Evolutionary conservation across 768 basidiomycete species (phyloP).

Genomic region (Kwoniella heveanensis): DNA sequence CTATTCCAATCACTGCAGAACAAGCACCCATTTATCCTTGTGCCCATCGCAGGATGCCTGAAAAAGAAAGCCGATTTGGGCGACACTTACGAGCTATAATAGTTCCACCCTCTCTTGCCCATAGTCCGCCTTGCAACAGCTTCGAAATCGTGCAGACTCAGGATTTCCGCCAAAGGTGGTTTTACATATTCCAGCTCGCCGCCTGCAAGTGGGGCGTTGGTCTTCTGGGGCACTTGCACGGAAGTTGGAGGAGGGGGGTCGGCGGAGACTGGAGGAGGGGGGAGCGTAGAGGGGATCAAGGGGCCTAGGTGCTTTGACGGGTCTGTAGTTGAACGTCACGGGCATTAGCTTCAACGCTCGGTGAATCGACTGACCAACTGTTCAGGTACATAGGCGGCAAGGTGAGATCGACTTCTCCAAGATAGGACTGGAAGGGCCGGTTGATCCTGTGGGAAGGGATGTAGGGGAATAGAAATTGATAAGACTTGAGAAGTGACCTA

Average conservation of each 20-base stretch:
- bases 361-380: constrained; percentile 14
- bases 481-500: no score
- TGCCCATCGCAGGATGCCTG: no score
- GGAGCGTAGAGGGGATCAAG: constrained; percentile 38
- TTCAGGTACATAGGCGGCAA: no score
- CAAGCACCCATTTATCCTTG: no score
- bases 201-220: constrained; percentile 53
- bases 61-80: no score
- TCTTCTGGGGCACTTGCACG: constrained; percentile 27
- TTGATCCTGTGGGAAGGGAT: constrained; percentile 18
- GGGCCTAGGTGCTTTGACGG: constrained; percentile 45
- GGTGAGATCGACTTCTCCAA: no score
- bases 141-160: constrained; percentile 82
- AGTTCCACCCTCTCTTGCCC: constrained; percentile 73
- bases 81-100: constrained; percentile 68
- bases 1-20: no score
- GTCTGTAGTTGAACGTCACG: constrained; percentile 17
- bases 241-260: constrained; percentile 31
- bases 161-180: constrained; percentile 59
- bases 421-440: no score
- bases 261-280: constrained; percentile 25
- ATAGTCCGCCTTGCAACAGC: constrained; percentile 74
- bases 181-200: constrained; percentile 41
- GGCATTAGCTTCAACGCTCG: no score
- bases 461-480: no score